Conservation (phyloP, 257 asterid species). For the Nicotiana sylvestris region DNA sequence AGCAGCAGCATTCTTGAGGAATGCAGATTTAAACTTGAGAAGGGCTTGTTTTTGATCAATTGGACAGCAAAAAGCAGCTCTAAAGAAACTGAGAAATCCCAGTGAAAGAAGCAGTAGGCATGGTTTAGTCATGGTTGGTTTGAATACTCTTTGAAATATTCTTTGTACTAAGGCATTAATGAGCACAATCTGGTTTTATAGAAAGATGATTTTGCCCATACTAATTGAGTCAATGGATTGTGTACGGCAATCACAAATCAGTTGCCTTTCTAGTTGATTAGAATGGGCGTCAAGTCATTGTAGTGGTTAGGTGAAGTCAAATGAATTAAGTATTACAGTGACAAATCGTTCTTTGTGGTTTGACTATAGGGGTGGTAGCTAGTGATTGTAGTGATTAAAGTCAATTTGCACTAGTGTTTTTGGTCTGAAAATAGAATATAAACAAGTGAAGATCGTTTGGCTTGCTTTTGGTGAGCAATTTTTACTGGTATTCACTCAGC, state of each 20-base stretch:
- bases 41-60: conserved; percentile 25
- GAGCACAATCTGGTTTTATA: background rate
- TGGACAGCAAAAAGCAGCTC: conserved; percentile 14
- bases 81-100: conserved; percentile 15
- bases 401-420: background rate
- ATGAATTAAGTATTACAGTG: background rate
- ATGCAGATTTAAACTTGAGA: conserved; percentile 20
- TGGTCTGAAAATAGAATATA: background rate
- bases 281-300: background rate
- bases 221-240: background rate
- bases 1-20: background rate
- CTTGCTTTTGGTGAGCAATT: background rate
- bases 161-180: background rate
- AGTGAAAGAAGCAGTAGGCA: background rate
- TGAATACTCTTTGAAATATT: background rate
- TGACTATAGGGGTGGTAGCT: background rate
- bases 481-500: background rate
- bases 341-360: background rate
- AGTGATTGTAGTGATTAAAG: background rate
- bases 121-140: background rate
- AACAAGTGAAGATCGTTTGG: background rate
- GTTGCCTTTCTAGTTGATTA: background rate
- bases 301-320: background rate
- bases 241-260: background rate
- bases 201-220: background rate